A percentile compares a stretch with the other conserved stretches of the same genome.
Conservation (phyloP, 176 grass and related monocot genomes). For the Lolium rigidum region DNA sequence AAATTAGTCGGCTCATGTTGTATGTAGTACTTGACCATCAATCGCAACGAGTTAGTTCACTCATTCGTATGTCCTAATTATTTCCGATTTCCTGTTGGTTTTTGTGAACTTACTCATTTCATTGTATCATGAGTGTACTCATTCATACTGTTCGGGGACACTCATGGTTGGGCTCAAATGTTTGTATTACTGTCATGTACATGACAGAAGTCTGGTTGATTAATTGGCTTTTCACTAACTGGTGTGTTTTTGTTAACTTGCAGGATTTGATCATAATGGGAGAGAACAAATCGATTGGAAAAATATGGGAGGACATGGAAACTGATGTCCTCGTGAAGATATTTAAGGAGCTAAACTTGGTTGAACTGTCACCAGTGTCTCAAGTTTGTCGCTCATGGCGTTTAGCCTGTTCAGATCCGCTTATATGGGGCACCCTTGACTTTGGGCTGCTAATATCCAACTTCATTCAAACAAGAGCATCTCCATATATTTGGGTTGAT, state of each 20-base stretch:
- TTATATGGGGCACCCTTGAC: constrained; percentile 94
- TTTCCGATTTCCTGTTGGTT: not conserved
- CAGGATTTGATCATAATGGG: constrained; percentile 62
- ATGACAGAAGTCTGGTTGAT: not conserved
- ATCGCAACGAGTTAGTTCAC: no score
- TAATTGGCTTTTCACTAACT: constrained; percentile 30
- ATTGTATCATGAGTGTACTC: not conserved
- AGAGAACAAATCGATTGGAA: constrained; percentile 74
- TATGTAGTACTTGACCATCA: not conserved
- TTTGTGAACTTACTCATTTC: constrained; percentile 4
- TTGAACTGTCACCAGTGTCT: constrained; percentile 83
- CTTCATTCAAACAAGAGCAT: constrained; percentile 89
- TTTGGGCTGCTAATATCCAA: constrained; percentile 82
- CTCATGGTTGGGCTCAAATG: not conserved
- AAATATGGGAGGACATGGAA: constrained; percentile 99
- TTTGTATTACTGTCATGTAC: not conserved
- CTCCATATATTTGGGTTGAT: constrained; percentile 91
- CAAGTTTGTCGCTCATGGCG: constrained; percentile 85
- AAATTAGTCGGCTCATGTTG: not conserved
- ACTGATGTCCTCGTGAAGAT: constrained; percentile 98
- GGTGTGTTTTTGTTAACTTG: constrained; percentile 31
- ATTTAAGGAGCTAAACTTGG: constrained; percentile 93
- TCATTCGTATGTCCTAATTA: no score
- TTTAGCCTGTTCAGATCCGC: constrained; percentile 84
- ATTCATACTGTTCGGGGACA: constrained; percentile 1